phyloP scores from a whole-genome alignment of 768 basidiomycete species.

The Peribolospora kevripleyi region DNA sequence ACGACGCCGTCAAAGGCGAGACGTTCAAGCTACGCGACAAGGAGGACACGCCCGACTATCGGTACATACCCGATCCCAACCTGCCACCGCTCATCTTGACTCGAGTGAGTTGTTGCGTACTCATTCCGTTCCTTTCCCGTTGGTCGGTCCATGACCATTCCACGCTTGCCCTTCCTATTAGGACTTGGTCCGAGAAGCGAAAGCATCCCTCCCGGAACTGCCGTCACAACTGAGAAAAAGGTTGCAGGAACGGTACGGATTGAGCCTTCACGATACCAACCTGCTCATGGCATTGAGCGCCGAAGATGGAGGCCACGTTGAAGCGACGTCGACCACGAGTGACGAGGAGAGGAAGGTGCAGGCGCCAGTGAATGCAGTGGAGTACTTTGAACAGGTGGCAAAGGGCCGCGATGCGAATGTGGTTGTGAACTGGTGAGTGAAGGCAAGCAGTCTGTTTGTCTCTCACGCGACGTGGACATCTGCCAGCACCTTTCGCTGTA shows the following conservation, averaged over 20 bases:
- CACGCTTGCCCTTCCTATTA: constrained; percentile 17
- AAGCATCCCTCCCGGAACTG: constrained; percentile 42
- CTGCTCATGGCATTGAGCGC: constrained; percentile 44
- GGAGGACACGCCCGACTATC: constrained; percentile 84
- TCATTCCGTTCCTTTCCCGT: neutral
- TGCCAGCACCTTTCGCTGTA: neutral
- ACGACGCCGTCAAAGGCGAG: constrained; percentile 53
- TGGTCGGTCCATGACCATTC: neutral
- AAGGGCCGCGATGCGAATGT: constrained; percentile 36
- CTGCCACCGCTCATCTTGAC: constrained; percentile 41
- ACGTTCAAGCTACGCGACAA: constrained; percentile 68
- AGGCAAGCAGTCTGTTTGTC: too few relatives aligned
- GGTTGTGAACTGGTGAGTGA: constrained; percentile 58
- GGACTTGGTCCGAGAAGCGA: constrained; percentile 37
- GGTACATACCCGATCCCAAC: constrained; percentile 93
- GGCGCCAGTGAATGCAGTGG: constrained; percentile 29
- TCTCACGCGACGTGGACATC: neutral
- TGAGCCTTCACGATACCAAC: constrained; percentile 43
- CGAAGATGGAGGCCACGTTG: constrained; percentile 35
- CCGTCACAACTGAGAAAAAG: constrained; percentile 39
- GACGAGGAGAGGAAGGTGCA: constrained; percentile 29
- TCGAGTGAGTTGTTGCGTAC: neutral
- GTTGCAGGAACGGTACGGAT: constrained; percentile 27
- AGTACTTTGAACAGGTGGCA: constrained; percentile 57
- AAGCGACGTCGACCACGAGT: constrained; percentile 15